These are phyloP conservation scores for Capronia epimyces DNA, from an alignment of 2,329 filamentous ascomycete species.

Conservation along the genomic window DNA sequence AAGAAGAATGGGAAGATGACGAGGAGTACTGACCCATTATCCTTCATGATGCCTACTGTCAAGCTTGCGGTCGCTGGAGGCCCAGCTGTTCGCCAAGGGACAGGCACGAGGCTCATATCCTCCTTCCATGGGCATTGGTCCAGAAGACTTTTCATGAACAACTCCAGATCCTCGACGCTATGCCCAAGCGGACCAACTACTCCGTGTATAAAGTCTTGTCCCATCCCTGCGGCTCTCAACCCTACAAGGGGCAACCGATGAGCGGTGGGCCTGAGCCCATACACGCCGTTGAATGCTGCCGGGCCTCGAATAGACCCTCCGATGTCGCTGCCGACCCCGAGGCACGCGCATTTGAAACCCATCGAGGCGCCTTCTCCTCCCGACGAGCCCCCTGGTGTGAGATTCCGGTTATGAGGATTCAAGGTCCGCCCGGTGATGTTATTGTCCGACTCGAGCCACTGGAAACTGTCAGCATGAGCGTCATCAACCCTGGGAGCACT, in stretches of 20 bases:
- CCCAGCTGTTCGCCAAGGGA: no score
- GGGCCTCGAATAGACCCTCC: conserved; percentile 35
- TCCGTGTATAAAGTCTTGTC: not conserved
- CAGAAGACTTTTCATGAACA: not conserved
- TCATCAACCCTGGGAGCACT: no score
- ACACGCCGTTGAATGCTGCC: conserved; percentile 51
- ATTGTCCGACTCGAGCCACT: conserved; percentile 31
- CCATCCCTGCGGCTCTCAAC: not conserved
- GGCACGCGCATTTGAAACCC: conserved; percentile 46
- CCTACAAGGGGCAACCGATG: conserved; percentile 43
- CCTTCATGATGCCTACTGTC: no score
- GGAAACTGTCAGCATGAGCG: no score
- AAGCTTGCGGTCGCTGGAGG: no score
- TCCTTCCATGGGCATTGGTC: not conserved
- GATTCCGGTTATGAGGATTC: conserved; percentile 49
- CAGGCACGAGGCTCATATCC: not conserved
- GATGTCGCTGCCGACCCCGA: conserved; percentile 32
- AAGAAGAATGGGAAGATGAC: no score
- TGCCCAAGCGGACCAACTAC: not conserved
- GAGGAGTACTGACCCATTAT: no score
- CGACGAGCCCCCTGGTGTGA: conserved; percentile 51
- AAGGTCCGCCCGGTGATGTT: conserved; percentile 40
- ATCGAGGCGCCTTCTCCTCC: conserved; percentile 55
- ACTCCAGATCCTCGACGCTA: not conserved
- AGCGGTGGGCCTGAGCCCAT: conserved; percentile 49